Base-by-base conservation (phyloP, 495 filamentous ascomycete species). In the Pseudotulostoma volvatum region DNA sequence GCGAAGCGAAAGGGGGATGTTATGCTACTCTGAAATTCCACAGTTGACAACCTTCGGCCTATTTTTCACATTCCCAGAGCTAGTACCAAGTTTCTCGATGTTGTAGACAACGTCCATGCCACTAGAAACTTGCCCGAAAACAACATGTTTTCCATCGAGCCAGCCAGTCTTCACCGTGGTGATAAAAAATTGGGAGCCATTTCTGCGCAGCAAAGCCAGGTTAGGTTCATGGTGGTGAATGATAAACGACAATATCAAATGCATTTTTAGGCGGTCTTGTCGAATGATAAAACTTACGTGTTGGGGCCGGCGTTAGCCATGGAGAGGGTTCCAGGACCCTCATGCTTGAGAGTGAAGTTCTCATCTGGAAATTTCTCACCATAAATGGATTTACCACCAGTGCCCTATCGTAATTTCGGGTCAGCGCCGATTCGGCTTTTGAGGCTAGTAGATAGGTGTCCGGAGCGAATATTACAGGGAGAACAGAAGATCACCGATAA, bases 121-220 rank as follows among this genome's bases (percentile, higher is more conserved):
- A 41, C 84, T 77, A 37, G 71, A 69, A 32, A 99, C 88, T 61
- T 96, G 80, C 44, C 90, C 90, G 60, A 96, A 99, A 41, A 99
- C 90, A 40, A 99, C 90, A 65, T 99, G 90, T 69, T 96, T 96
- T 48, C 78, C 76, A 55, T 96, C 84, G 38, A 99, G 76, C 68
- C 95, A 92, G 19, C 79, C 77, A 31, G 90, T 99, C 18, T 73
- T 65, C 44, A 92, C 81, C 21, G 92, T 96, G 41, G 90, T 99
- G 56, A 99, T 66, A 73, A 96, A 99, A 76, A 99, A 99, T 59
- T 96, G 92, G 42, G 79, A 86, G 50, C 92, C 90, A 59, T 96
- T 99, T 61, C 90, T 95, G 43, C 4, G 48, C 28, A 34, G 30
- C n/a, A 14, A 46, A 35, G 30, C 9, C 16, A 17, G 13, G n/a